These are phyloP conservation scores for Hamigera avellanea DNA, from an alignment of 495 filamentous ascomycete species.

Conservation along the genomic window DNA sequence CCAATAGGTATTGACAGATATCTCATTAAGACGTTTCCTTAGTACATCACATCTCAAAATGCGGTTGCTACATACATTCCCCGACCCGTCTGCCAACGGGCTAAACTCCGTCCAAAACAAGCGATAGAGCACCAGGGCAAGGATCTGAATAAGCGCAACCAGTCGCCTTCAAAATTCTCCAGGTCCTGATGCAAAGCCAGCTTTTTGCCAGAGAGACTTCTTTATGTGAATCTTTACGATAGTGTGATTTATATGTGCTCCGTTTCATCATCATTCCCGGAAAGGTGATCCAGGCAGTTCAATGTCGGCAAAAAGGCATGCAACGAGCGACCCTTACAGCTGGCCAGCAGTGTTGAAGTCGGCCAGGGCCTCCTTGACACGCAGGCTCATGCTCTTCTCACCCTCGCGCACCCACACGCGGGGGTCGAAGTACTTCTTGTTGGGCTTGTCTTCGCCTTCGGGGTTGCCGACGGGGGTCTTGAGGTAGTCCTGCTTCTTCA, in stretches of 20 bases:
- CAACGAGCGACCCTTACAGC: slow-evolving; percentile 46
- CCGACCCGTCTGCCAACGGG: background rate
- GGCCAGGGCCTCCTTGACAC: slow-evolving; percentile 66
- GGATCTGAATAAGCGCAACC: too few relatives aligned
- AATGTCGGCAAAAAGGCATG: background rate
- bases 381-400: slow-evolving; percentile 88
- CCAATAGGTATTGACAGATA: background rate
- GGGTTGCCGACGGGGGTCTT: slow-evolving; percentile 82
- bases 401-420: slow-evolving; percentile 71
- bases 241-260: too few relatives aligned
- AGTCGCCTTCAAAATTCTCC: background rate
- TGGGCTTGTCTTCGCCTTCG: slow-evolving; percentile 89
- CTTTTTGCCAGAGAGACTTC: too few relatives aligned
- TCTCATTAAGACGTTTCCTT: slow-evolving; percentile 1
- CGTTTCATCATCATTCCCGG: background rate
- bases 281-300: background rate
- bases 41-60: background rate
- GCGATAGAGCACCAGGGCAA: too few relatives aligned
- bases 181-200: background rate
- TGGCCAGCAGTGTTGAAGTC: slow-evolving; percentile 88
- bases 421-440: slow-evolving; percentile 98
- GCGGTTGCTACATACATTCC: background rate
- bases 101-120: background rate
- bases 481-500: slow-evolving; percentile 92
- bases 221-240: too few relatives aligned